Evolutionary conservation across 2,329 filamentous ascomycete genomes (phyloP).

Genomic region (Aspergillus fumigatiaffinis): DNA sequence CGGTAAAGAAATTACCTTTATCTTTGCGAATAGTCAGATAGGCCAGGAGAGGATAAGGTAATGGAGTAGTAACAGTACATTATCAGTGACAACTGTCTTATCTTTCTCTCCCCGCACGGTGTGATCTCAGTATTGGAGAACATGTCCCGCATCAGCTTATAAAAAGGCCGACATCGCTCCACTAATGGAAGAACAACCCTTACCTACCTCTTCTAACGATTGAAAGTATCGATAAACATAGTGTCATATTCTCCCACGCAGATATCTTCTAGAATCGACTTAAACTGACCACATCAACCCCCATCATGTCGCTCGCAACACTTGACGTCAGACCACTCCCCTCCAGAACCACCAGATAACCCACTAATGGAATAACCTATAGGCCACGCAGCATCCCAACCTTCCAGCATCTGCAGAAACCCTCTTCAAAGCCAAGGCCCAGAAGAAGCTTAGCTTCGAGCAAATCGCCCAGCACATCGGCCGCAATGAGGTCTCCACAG

Average conservation of each 20-base stretch:
- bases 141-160: neutral
- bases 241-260: neutral
- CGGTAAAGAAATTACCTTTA: neutral
- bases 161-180: neutral
- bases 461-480: conserved; percentile 68
- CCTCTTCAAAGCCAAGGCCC: conserved; percentile 77
- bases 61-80: neutral
- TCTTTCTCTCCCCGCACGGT: neutral
- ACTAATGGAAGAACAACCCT: neutral
- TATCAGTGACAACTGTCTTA: neutral
- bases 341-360: neutral
- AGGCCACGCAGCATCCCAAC: conserved; percentile 45
- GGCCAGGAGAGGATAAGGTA: neutral
- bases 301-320: neutral
- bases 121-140: neutral
- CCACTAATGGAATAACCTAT: conserved; percentile 5
- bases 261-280: neutral
- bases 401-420: conserved; percentile 68
- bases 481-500: conserved; percentile 77
- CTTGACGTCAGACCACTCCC: neutral
- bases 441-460: conserved; percentile 73
- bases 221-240: neutral
- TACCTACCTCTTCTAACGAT: neutral
- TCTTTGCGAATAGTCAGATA: neutral
- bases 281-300: neutral